phyloP scores from a whole-genome alignment of 192 early-diverging fungal species.

The Chytriomyces sp. region DNA sequence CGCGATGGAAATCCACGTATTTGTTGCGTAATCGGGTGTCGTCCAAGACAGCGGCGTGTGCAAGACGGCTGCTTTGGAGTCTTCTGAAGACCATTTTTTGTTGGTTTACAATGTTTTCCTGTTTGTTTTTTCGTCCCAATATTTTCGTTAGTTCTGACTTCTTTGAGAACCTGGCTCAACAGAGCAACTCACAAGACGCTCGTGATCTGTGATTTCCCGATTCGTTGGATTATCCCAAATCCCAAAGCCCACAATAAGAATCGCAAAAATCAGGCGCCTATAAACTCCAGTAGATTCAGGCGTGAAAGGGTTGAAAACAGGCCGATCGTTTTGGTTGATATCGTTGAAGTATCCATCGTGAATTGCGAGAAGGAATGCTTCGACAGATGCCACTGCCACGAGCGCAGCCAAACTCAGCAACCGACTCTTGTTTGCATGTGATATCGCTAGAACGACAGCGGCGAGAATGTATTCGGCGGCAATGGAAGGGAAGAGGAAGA shows the following conservation, averaged over 20 bases:
- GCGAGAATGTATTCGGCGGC: background rate
- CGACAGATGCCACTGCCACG: background rate
- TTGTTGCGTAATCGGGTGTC: constrained; percentile 4
- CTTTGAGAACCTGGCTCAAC: background rate
- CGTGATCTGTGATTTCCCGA: background rate
- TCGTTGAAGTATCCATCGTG: background rate
- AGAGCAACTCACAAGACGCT: background rate
- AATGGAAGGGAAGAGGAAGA: background rate
- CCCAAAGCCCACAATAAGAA: background rate
- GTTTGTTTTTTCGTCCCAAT: background rate
- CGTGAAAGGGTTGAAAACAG: background rate
- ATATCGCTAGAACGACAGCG: background rate
- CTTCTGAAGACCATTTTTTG: background rate
- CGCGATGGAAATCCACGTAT: background rate
- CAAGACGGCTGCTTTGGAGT: background rate
- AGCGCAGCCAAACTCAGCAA: background rate
- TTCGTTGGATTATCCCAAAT: background rate
- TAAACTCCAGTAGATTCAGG: background rate
- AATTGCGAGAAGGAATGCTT: background rate
- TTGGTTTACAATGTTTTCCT: background rate
- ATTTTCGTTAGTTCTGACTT: background rate
- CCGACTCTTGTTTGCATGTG: background rate
- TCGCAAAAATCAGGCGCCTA: background rate
- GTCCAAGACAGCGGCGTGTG: background rate
- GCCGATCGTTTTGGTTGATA: background rate